Evolutionary conservation across 345 rosid genomes (phyloP), one percentile per base, ranked within the genome.

Genomic region (Rhizophora mangle): DNA sequence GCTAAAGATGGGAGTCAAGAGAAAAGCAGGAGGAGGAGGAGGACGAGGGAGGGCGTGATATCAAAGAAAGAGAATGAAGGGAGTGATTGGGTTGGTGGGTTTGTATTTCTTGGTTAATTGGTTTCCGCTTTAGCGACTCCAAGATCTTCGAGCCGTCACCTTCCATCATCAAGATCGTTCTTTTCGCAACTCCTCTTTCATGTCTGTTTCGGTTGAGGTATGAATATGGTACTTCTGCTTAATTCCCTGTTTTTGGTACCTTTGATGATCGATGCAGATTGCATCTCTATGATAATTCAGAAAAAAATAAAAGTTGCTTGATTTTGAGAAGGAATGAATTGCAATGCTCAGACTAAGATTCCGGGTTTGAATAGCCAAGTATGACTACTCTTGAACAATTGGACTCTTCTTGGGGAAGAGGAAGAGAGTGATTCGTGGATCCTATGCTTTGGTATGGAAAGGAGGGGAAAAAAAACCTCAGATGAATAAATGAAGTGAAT

Each of bases 41-140:
- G 73, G 65, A 63, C 83, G 83, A 74, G 76, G 78, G 71, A 69
- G 72, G 62, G 64, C 60, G 43, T 88, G 92, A 88, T 73, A 81
- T 68, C 81, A 80, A 46, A 81, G 63, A 73, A 82, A 65, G 53
- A 79, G 84, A 65, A 77, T 84, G 6, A 83, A 83, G 70, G 81
- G 86, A n/a, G 68, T 80, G 70, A 70, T 83, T 71, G 84, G 74
- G 6, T 83, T 92, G 83, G 72, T 88, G 60, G 85, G 71, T 60
- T 84, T 87, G 73, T 92, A 88, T 74, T 86, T 95, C 75, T 64
- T 89, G 56, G 85, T 87, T 31, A 87, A 92, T 77, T 88, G 89
- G 87, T 82, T 86, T 64, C 85, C 89, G 96, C 81, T 92, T 49
- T 74, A 79, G 68, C 82, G 85, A 67, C 83, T 95, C 27, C 93